phyloP scores from a whole-genome alignment of 1,284 basidiomycete genomes.

The Microbotryomycetes sp. region DNA sequence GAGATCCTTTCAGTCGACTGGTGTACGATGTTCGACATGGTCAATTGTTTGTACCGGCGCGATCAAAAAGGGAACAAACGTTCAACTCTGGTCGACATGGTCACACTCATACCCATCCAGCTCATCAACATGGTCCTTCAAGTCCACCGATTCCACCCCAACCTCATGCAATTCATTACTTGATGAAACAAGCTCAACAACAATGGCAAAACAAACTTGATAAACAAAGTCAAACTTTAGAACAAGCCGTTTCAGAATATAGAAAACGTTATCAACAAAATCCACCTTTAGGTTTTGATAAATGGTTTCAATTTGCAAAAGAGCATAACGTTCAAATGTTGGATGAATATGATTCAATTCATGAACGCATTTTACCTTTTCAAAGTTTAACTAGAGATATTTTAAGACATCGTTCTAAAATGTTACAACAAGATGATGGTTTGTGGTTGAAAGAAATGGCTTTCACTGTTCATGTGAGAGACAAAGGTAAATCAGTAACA shows the following conservation, averaged over 20 bases:
- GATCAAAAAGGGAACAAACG: background rate
- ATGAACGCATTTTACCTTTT: slow-evolving; percentile 27
- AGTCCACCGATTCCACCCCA: background rate
- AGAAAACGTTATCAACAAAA: slow-evolving; percentile 22
- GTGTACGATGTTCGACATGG: slow-evolving; percentile 2
- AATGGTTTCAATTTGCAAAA: slow-evolving; percentile 32
- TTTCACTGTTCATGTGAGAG: slow-evolving; percentile 22
- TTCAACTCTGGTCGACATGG: background rate
- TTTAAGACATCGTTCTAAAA: slow-evolving; percentile 16
- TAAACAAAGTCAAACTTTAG: slow-evolving; percentile 24
- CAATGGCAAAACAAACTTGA: slow-evolving; percentile 21
- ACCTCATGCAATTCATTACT: slow-evolving; percentile 29
- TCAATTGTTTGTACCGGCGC: slow-evolving; percentile 12
- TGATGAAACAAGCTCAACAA: slow-evolving; percentile 20
- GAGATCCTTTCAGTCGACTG: slow-evolving; percentile 11
- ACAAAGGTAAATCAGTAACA: background rate
- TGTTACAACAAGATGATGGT: slow-evolving; percentile 19
- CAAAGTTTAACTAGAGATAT: slow-evolving; percentile 22
- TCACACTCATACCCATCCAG: no score
- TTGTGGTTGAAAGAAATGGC: slow-evolving; percentile 24
- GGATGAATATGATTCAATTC: slow-evolving; percentile 38
- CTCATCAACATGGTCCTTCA: background rate
- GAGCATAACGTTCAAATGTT: slow-evolving; percentile 28
- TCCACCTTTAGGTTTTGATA: slow-evolving; percentile 33
- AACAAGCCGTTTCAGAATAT: slow-evolving; percentile 35